Evolutionary conservation across 176 grass and related monocot genomes (phyloP), one percentile per base, ranked within the genome.

Genomic region (Paspalum notatum): DNA sequence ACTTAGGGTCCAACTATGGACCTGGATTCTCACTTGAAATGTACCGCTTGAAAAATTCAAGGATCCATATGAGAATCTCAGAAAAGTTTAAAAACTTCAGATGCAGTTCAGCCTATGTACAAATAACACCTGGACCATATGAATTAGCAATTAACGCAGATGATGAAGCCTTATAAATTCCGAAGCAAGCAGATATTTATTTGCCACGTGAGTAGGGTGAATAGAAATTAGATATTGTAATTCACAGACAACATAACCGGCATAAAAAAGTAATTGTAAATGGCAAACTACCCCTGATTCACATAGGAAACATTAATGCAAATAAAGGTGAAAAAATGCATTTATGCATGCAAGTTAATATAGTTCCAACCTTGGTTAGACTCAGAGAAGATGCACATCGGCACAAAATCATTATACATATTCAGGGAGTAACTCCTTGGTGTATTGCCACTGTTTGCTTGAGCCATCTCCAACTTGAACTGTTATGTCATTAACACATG

Each of bases 401-500:
- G 94, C 71, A 97, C 91, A 78, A 97, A 93, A 80, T 97, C 94
- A 75, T 91, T 91, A 67, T 89, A 93, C 94, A 97, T 97, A 64
- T 97, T 97, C n/a, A 91, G 63, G 71, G 89, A 87, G 86, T 97
- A 97, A 72, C 91, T 93, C 84, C 86, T 97, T 55, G 91, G 94
- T 73, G 77, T 89, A 80, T 93, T 87, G 15, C 84, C 91, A 73
- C 85, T 89, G 52, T 87, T 79, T 15, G 62, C 62, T 77, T 97
- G 88, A 77, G 88, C 84, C 94, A 97, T 91, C 86, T 97, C 94
- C 94, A 97, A 91, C 86, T 97, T 97, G 81, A 97, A 93, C 91
- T 93, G 91, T 66, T 58, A 77, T 62, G 71, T 43, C 57, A 65
- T 75, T 58, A 82, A 68, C 20, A 85, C 2, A 7, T 72, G 27